A percentile compares a stretch with the other conserved stretches of the same genome.
Conservation (phyloP, 225 moss, liverwort and hornwort species). For the Ulota crispa region DNA sequence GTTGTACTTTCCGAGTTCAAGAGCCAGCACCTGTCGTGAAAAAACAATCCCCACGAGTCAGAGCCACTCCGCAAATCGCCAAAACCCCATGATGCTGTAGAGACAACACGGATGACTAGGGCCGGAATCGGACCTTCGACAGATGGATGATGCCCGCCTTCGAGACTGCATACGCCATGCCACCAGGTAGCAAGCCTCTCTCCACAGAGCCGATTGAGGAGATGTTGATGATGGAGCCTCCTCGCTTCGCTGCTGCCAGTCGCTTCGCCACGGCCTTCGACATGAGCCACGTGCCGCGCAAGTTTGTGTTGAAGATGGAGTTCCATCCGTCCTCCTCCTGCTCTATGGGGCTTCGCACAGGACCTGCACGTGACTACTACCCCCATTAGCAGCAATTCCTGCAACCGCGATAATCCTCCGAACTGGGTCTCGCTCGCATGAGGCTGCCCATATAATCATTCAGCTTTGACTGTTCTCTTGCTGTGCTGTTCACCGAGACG, state of each 20-base stretch:
- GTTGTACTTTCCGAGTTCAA: conserved; percentile 72
- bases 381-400: neutral
- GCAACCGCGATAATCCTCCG: neutral
- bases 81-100: neutral
- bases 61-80: neutral
- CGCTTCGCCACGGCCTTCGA: conserved; percentile 74
- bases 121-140: conserved; percentile 51
- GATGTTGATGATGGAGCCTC: conserved; percentile 79
- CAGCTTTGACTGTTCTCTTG: neutral
- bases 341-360: conserved; percentile 45
- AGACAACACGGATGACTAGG: neutral
- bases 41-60: neutral
- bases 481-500: neutral
- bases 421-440: neutral
- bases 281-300: conserved; percentile 80
- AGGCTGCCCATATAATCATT: neutral
- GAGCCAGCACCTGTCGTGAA: conserved; percentile 49
- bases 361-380: conserved; percentile 33
- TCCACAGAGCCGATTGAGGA: conserved; percentile 65
- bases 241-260: conserved; percentile 45
- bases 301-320: conserved; percentile 61
- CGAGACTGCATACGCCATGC: conserved; percentile 55
- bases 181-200: conserved; percentile 59
- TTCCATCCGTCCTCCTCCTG: conserved; percentile 72
- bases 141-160: conserved; percentile 70